These are phyloP conservation scores for Blastomyces gilchristii DNA, from an alignment of 2,329 filamentous ascomycete species.

Conservation along the genomic window DNA sequence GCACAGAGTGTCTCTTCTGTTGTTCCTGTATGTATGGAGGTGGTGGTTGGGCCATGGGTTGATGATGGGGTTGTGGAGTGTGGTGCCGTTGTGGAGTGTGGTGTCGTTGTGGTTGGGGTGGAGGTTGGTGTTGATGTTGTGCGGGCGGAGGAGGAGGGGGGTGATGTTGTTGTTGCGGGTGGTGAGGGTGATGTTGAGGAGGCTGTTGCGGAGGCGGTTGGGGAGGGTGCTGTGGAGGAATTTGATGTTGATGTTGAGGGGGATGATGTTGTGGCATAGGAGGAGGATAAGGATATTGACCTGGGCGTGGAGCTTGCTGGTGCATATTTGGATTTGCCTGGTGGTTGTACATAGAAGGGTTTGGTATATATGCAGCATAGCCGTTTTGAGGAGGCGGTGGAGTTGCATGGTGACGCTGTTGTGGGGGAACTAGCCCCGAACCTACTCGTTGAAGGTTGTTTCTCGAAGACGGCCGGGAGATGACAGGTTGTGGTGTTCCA, in stretches of 20 bases:
- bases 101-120: slow-evolving; percentile 33
- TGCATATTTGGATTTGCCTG: slow-evolving; percentile 42
- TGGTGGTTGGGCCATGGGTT: slow-evolving; percentile 44
- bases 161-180: slow-evolving; percentile 17
- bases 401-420: slow-evolving; percentile 49
- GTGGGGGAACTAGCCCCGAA: slow-evolving; percentile 60
- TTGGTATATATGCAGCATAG: slow-evolving; percentile 74
- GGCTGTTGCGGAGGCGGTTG: slow-evolving; percentile 34
- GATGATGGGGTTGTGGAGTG: slow-evolving; percentile 35
- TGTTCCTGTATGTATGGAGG: slow-evolving; percentile 71
- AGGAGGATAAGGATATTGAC: slow-evolving; percentile 34
- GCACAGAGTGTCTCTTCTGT: slow-evolving; percentile 61
- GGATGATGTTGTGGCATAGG: slow-evolving; percentile 15
- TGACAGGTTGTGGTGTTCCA: slow-evolving; percentile 70
- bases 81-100: slow-evolving; percentile 14
- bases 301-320: slow-evolving; percentile 35
- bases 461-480: slow-evolving; percentile 68
- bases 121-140: slow-evolving; percentile 30
- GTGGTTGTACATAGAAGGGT: slow-evolving; percentile 74
- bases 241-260: not conserved
- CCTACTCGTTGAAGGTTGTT: slow-evolving; percentile 67
- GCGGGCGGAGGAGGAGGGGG: slow-evolving; percentile 20
- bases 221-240: slow-evolving; percentile 22
- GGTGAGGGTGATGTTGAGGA: slow-evolving; percentile 17
- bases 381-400: slow-evolving; percentile 52